phyloP scores from a whole-genome alignment of 768 basidiomycete species.

The Suillus spraguei region DNA sequence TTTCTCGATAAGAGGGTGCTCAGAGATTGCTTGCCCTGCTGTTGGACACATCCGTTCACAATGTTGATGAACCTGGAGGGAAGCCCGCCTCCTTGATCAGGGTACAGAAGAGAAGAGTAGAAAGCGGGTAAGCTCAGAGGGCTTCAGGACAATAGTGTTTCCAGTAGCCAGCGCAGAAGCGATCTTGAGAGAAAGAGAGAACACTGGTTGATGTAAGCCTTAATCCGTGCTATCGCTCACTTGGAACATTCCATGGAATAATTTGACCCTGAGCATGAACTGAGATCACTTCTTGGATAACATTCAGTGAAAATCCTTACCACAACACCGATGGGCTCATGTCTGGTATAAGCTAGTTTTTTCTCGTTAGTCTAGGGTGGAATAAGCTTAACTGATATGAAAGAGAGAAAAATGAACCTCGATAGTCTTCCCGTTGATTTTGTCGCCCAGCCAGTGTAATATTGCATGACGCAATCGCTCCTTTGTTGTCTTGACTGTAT shows the following conservation, averaged over 20 bases:
- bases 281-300: constrained; percentile 22
- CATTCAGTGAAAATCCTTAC: constrained; percentile 22
- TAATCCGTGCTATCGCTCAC: constrained; percentile 10
- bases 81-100: constrained; percentile 72
- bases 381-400: constrained; percentile 20
- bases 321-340: constrained; percentile 62
- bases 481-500: constrained; percentile 12
- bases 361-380: constrained; percentile 44
- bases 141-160: constrained; percentile 78
- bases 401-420: constrained; percentile 32
- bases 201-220: constrained; percentile 29
- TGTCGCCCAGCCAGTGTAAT: constrained; percentile 67
- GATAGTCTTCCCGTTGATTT: constrained; percentile 52
- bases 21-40: constrained; percentile 69
- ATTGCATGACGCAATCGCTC: constrained; percentile 43
- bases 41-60: constrained; percentile 67
- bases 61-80: constrained; percentile 78
- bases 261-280: constrained; percentile 42
- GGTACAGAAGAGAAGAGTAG: constrained; percentile 52
- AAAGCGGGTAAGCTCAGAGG: constrained; percentile 77
- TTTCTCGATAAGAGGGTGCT: constrained; percentile 68
- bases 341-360: constrained; percentile 55
- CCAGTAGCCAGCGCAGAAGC: constrained; percentile 79
- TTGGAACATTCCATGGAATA: constrained; percentile 71
- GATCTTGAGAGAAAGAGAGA: constrained; percentile 75